Percentiles rank a stretch among this genome's conserved stretches.
These are phyloP conservation scores for Aspergillus fischeri DNA, from an alignment of 2,329 filamentous ascomycete genomes.

Conservation along the genomic window DNA sequence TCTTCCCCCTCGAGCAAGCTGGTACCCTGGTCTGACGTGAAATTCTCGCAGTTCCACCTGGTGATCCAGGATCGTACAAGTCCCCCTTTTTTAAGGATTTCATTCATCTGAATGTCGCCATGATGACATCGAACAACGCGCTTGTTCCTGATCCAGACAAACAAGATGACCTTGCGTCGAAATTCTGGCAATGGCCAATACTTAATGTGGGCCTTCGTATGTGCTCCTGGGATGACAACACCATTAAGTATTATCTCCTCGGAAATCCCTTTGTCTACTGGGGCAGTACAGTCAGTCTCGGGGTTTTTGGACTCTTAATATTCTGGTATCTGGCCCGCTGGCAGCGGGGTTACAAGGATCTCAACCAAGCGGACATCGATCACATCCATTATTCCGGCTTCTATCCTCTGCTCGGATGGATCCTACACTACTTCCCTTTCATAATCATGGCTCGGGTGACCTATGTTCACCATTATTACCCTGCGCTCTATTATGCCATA, in stretches of 20 bases:
- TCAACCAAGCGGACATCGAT: constrained; percentile 75
- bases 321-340: constrained; percentile 86
- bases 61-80: constrained; percentile 87
- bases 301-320: constrained; percentile 66
- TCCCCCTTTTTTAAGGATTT: constrained; percentile 98
- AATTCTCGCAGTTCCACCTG: constrained; percentile 65
- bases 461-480: constrained; percentile 99
- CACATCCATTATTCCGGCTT: constrained; percentile 91
- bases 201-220: constrained; percentile 93
- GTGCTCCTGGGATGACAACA: constrained; percentile 96
- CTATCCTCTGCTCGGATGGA: constrained; percentile 90
- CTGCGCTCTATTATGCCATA: constrained; percentile 95
- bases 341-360: constrained; percentile 89
- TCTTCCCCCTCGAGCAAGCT: not conserved
- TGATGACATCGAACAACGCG: constrained; percentile 99
- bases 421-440: constrained; percentile 94
- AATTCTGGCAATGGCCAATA: constrained; percentile 98
- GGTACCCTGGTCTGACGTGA: constrained; percentile 6
- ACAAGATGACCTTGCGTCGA: constrained; percentile 93
- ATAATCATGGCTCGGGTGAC: constrained; percentile 97
- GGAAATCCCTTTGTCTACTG: constrained; percentile 96
- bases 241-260: constrained; percentile 96
- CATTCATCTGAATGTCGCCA: constrained; percentile 94
- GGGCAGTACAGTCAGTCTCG: constrained; percentile 79
- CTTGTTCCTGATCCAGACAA: constrained; percentile 97